Evolutionary conservation across 1,284 basidiomycete genomes (phyloP), one percentile per base, ranked within the genome.

Genomic region (Grifola frondosa): DNA sequence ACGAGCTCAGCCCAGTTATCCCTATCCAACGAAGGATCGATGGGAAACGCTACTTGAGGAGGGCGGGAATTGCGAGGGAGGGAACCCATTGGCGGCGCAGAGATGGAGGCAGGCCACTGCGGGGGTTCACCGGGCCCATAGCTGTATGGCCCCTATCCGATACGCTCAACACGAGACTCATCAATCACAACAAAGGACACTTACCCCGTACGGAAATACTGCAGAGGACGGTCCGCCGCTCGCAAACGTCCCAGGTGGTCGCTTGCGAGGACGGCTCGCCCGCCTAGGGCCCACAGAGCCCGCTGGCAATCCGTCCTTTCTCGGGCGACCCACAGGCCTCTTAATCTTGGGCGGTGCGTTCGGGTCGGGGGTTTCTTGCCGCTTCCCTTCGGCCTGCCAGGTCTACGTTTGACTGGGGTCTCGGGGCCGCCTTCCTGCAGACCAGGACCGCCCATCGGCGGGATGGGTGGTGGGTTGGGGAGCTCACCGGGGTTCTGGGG

Each of bases 1-100:
- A 74, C 62, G 9, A 84, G 64, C 16, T 78, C 72, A 0, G 71
- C 69, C 85, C 84, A 88, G 40, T 83, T 78, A 47, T 83, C 76
- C 26, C 65, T 64, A 42, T 70, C 66, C n/a, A 80, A 68, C 25
- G 63, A 71, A 6, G 77, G 77, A 50, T 81, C 78, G 20, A 80
- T 71, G 5, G 66, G 59, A 44, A 62, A 68, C 5, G 56, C 39
- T 7, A 54, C 35, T 17, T 40, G 49, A 57, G 53, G 68, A 11
- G 54, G 56, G 29, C 51, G 50, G 30, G 43, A 40, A 12, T 23
- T 47, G 9, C 50, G 60, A 8, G 44, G 31, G 9, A 60, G 26
- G 8, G 61, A 43, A 16, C 53, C 46, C 45, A 67, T 58, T 6
- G 68, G 62, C 20, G 69, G 68, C 5, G 63, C 67, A 6, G 66